A percentile compares a stretch with the other conserved stretches of the same genome.
phyloP scores from a whole-genome alignment of 1,284 basidiomycete genomes.

The Gomphus sp. region DNA sequence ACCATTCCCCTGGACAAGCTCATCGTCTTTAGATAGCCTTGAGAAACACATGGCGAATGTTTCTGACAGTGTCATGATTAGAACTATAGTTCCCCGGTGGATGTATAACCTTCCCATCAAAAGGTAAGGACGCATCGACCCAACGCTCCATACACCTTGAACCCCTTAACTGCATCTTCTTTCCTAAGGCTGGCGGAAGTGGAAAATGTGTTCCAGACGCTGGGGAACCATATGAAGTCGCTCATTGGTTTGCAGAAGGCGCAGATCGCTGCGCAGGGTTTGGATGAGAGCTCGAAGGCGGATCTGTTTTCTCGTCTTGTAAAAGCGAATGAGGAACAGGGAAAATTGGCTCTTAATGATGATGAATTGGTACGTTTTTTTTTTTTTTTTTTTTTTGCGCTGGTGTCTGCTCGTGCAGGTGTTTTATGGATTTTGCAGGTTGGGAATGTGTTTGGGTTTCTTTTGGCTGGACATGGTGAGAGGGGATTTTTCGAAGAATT shows the following conservation, averaged over 20 bases:
- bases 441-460: constrained; percentile 44
- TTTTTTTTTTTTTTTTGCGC: constrained; percentile 1
- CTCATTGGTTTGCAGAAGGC: background rate
- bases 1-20: constrained; percentile 17
- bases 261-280: background rate
- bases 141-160: background rate
- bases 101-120: constrained; percentile 13
- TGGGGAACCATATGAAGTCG: background rate
- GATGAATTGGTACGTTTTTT: constrained; percentile 32
- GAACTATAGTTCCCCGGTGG: constrained; percentile 20
- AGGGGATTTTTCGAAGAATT: too few species aligned
- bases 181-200: background rate
- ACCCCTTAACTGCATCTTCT: too few species aligned
- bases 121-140: background rate
- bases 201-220: background rate
- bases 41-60: constrained; percentile 12
- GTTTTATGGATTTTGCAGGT: constrained; percentile 24
- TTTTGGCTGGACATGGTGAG: too few species aligned
- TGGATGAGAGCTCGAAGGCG: constrained; percentile 17
- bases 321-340: constrained; percentile 37
- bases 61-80: constrained; percentile 16
- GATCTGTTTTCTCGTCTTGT: constrained; percentile 35
- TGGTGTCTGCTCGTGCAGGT: background rate
- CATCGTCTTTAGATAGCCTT: constrained; percentile 5
- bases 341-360: constrained; percentile 35